Evolutionary conservation across 2,329 filamentous ascomycete species (phyloP), one percentile per base, ranked within the genome.

Genomic region (Harringtonia lauricola): DNA sequence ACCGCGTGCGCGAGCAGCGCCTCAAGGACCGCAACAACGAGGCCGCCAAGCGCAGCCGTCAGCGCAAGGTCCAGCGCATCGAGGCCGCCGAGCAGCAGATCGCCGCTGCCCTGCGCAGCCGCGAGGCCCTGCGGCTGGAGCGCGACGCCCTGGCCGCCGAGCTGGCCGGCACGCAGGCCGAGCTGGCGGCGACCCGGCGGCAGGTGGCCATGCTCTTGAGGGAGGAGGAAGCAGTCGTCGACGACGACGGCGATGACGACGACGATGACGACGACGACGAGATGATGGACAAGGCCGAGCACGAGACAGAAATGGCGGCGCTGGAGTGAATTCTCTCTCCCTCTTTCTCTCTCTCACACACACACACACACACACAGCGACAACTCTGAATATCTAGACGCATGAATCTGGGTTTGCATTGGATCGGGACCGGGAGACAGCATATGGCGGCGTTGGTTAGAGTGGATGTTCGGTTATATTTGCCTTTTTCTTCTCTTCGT

Each of bases 11-110:
- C 39, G 47, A 51, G 43, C 48, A 49, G 43, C 51, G 51, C 7
- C 43, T 48, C 45, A 50, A 51, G 41, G 47, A 48, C 49, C 49
- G 48, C 46, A 53, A 53, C 51, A 53, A 53, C 43, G 47, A 49
- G 34, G 49, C 51, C 15, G 51, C 51, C 36, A 51, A 51, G 47
- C 49, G 49, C 42, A 51, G 51, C 47, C 51, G 51, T 12, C 48
- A 49, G 42, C 49, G 49, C 38, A 53, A 53, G 24, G 42, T 51
- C 19, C 40, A 43, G 26, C 48, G 49, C 6, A 52, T 52, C 41
- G 48, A 50, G 42, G 28, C 39, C 15, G 48, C 48, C 19, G 50
- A 51, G 45, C 43, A 28, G 22, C 28, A 41, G 33, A 44, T 50
- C 31, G 38, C 30, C 6, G 15, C 18, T 9, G 42, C 47, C 33